Evolutionary conservation across 164 flowering plant genomes (phyloP).

Genomic region (Berberis vulgaris): DNA sequence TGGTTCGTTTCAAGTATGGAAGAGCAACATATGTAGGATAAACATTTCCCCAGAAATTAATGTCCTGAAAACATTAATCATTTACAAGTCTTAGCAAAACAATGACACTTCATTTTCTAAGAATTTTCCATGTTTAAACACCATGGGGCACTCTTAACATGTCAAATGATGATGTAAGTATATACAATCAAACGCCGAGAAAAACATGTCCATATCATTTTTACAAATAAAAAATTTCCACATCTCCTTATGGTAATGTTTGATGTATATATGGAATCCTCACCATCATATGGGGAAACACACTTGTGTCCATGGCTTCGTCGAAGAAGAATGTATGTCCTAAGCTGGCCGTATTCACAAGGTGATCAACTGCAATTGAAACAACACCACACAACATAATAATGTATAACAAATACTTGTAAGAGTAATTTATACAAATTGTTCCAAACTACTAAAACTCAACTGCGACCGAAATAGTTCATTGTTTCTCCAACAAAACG

Average conservation of each 20-base stretch:
- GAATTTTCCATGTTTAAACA: not conserved
- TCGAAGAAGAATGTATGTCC: conserved; percentile 83
- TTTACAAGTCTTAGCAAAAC: not conserved
- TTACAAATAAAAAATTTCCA: no score
- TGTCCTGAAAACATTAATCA: conserved; percentile 32
- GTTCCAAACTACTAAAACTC: not conserved
- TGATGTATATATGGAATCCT: conserved; percentile 1
- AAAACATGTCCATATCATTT: no score
- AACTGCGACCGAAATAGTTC: conserved; percentile 58
- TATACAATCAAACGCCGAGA: no score
- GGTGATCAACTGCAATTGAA: conserved; percentile 70
- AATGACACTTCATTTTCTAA: not conserved
- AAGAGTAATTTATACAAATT: no score
- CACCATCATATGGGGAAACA: conserved; percentile 83
- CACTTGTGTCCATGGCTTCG: conserved; percentile 63
- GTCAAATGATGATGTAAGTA: not conserved
- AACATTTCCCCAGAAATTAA: conserved; percentile 97
- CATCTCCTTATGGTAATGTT: not conserved
- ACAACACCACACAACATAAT: not conserved
- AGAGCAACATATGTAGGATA: conserved; percentile 85
- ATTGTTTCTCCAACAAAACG: conserved; percentile 64
- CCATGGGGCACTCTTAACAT: not conserved
- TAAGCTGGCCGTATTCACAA: conserved; percentile 80
- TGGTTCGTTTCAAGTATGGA: conserved; percentile 57
- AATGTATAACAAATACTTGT: not conserved